phyloP scores from a whole-genome alignment of 768 basidiomycete species.

The Sarcodon aspratus region DNA sequence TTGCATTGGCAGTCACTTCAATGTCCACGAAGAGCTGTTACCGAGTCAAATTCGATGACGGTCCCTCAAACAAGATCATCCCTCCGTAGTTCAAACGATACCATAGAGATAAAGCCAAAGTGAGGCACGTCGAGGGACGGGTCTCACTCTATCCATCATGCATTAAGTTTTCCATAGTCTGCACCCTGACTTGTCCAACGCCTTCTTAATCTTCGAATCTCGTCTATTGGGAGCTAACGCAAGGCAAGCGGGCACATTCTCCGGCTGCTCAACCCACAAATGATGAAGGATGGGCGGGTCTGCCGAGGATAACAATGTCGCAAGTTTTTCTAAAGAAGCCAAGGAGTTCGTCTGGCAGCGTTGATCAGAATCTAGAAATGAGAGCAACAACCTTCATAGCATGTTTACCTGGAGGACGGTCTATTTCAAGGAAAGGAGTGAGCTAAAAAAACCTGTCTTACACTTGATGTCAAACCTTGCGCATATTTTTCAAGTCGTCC shows the following conservation, averaged over 20 bases:
- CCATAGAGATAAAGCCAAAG: not conserved
- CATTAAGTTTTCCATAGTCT: constrained; percentile 22
- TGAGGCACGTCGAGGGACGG: too few relatives aligned
- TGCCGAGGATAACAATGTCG: constrained; percentile 13
- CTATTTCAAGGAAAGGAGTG: constrained; percentile 8
- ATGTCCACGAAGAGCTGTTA: constrained; percentile 41
- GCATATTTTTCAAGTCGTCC: constrained; percentile 26
- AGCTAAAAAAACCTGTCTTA: too few relatives aligned
- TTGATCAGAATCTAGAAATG: not conserved
- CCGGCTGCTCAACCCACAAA: constrained; percentile 33
- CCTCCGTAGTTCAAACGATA: not conserved
- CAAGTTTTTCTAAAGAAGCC: constrained; percentile 13
- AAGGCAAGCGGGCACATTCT: constrained; percentile 28
- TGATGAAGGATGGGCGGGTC: constrained; percentile 24
- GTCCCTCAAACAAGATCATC: not conserved
- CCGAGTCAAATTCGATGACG: constrained; percentile 8
- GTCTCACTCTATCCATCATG: not conserved
- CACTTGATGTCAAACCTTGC: constrained; percentile 20
- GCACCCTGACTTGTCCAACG: constrained; percentile 27
- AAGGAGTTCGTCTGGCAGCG: not conserved
- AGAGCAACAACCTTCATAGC: not conserved
- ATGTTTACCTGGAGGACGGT: constrained; percentile 28
- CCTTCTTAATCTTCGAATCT: constrained; percentile 25
- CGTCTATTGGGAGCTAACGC: constrained; percentile 31
- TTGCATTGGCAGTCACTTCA: constrained; percentile 28